phyloP scores from a whole-genome alignment of 805 yeast genomes.

The Suhomyces sp. region DNA sequence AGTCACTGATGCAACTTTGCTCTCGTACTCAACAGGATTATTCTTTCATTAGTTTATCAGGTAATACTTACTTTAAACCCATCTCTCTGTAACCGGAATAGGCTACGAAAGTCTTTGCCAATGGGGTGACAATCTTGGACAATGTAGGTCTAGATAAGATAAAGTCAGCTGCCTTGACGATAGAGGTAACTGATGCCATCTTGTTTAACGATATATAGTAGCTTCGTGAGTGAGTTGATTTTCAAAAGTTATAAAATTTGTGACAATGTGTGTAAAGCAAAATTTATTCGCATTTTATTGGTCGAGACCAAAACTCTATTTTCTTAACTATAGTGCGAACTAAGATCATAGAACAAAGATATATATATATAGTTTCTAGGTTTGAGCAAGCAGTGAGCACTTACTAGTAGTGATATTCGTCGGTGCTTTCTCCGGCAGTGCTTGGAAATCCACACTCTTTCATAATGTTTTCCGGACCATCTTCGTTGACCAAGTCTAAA shows the following conservation, averaged over 20 bases:
- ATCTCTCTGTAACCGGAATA: slow-evolving; percentile 91
- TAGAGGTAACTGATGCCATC: slow-evolving; percentile 63
- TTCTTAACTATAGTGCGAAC: background rate
- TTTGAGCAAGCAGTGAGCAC: background rate
- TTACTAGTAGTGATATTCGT: slow-evolving; percentile 64
- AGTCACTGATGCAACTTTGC: background rate
- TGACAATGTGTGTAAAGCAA: slow-evolving; percentile 8
- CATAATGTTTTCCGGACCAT: slow-evolving; percentile 54
- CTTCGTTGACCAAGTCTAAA: slow-evolving; percentile 43
- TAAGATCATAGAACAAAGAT: background rate
- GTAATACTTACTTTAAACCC: slow-evolving; percentile 61
- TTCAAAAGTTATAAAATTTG: background rate
- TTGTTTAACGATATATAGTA: slow-evolving; percentile 8
- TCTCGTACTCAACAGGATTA: background rate
- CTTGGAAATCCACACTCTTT: slow-evolving; percentile 64
- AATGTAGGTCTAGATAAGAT: slow-evolving; percentile 78
- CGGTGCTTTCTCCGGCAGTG: slow-evolving; percentile 53
- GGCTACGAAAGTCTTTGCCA: slow-evolving; percentile 68
- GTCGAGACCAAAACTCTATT: slow-evolving; percentile 23
- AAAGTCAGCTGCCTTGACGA: slow-evolving; percentile 72
- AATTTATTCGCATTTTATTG: slow-evolving; percentile 24
- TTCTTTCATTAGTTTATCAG: background rate
- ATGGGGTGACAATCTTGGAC: slow-evolving; percentile 73
- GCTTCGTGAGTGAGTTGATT: background rate
- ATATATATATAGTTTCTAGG: background rate